These are phyloP conservation scores for Ophiostoma triangulosporum DNA, from an alignment of 2,329 filamentous ascomycete species.

Conservation along the genomic window DNA sequence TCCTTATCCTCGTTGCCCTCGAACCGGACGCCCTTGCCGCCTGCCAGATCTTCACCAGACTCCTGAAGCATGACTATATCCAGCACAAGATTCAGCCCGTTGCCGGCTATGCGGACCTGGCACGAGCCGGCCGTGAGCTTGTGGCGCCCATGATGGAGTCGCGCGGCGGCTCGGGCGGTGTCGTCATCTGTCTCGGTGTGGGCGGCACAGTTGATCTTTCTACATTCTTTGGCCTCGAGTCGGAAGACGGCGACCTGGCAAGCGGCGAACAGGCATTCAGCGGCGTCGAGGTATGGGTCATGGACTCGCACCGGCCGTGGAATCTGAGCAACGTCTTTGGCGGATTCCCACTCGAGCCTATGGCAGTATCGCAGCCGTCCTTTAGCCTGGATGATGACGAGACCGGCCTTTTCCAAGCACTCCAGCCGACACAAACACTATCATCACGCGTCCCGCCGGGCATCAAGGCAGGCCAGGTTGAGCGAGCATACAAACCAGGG, in stretches of 20 bases:
- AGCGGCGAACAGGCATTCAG: slow-evolving; percentile 37
- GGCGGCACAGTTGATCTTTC: slow-evolving; percentile 84
- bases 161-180: slow-evolving; percentile 70
- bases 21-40: slow-evolving; percentile 93
- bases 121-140: slow-evolving; percentile 63
- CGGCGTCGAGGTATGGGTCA: slow-evolving; percentile 88
- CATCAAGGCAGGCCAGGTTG: slow-evolving; percentile 59
- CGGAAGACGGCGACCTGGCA: slow-evolving; percentile 39
- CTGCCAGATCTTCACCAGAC: slow-evolving; percentile 78
- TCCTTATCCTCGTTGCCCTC: slow-evolving; percentile 82
- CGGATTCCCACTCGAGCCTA: slow-evolving; percentile 45
- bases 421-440: slow-evolving; percentile 25
- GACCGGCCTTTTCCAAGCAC: slow-evolving; percentile 14
- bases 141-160: slow-evolving; percentile 77
- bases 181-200: slow-evolving; percentile 85
- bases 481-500: slow-evolving; percentile 58
- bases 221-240: slow-evolving; percentile 60
- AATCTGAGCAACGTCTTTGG: slow-evolving; percentile 91
- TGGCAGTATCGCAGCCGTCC: not conserved
- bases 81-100: slow-evolving; percentile 95
- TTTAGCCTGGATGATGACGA: slow-evolving; percentile 15
- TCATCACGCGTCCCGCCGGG: slow-evolving; percentile 41
- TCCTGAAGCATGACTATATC: slow-evolving; percentile 97
- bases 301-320: slow-evolving; percentile 87
- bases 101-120: slow-evolving; percentile 79